These are phyloP conservation scores for Macrocybe gigantea DNA, from an alignment of 768 basidiomycete species.

Conservation along the genomic window DNA sequence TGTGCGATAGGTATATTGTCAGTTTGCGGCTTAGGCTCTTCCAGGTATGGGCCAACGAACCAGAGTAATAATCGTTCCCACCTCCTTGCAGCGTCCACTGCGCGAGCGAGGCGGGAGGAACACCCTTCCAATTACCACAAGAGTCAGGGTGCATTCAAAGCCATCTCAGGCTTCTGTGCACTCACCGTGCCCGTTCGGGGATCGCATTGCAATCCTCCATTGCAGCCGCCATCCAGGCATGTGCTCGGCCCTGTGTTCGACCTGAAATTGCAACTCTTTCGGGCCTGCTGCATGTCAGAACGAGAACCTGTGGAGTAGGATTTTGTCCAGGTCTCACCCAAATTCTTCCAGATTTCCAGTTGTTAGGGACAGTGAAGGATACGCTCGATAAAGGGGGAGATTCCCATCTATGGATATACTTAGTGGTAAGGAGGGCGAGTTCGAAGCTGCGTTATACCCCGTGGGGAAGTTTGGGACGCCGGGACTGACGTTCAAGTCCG, in stretches of 20 bases:
- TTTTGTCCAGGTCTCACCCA: slow-evolving; percentile 2
- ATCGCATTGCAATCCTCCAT: slow-evolving; percentile 60
- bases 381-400: slow-evolving; percentile 5
- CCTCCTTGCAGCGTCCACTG: slow-evolving; percentile 52
- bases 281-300: slow-evolving; percentile 34
- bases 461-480: slow-evolving; percentile 4
- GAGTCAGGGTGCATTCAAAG: background rate
- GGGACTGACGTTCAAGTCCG: slow-evolving; percentile 3
- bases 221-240: slow-evolving; percentile 65
- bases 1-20: background rate
- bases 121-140: slow-evolving; percentile 27
- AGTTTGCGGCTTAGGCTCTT: background rate
- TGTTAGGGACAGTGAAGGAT: slow-evolving; percentile 7
- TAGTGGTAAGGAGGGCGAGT: background rate
- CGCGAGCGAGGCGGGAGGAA: slow-evolving; percentile 66
- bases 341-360: slow-evolving; percentile 10
- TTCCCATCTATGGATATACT: slow-evolving; percentile 3
- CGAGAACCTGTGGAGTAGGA: background rate
- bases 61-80: slow-evolving; percentile 56
- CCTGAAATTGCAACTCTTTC: slow-evolving; percentile 61
- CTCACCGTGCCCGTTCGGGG: slow-evolving; percentile 43
- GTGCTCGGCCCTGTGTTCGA: slow-evolving; percentile 46
- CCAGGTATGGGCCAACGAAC: slow-evolving; percentile 22
- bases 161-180: background rate
- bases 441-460: slow-evolving; percentile 1